Evolutionary conservation across 805 yeast species (phyloP).

Genomic region (Zygosaccharomyces siamensis): DNA sequence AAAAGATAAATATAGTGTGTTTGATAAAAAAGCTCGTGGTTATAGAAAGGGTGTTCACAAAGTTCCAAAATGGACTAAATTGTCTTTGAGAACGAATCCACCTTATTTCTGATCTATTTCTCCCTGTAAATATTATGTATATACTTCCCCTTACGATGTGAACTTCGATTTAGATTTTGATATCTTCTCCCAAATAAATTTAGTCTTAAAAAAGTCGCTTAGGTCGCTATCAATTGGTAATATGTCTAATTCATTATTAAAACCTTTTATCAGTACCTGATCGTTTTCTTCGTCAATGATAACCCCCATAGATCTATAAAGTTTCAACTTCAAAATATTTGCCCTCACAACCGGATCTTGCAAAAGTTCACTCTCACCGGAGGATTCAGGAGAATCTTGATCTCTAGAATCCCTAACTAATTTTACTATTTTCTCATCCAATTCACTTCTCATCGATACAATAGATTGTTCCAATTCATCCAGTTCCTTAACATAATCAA

Average conservation of each 20-base stretch:
- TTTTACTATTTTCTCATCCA: constrained; percentile 19
- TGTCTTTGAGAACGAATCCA: constrained; percentile 76
- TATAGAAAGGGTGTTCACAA: constrained; percentile 86
- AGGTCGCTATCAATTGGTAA: constrained; percentile 49
- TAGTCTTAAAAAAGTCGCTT: constrained; percentile 65
- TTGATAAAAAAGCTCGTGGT: constrained; percentile 63
- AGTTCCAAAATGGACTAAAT: constrained; percentile 89
- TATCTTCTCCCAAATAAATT: constrained; percentile 69
- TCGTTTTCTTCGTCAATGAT: constrained; percentile 41
- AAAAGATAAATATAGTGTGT: constrained; percentile 81
- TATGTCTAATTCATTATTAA: constrained; percentile 43
- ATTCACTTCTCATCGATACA: constrained; percentile 17
- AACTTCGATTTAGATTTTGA: neutral
- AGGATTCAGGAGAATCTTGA: constrained; percentile 6
- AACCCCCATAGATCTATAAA: constrained; percentile 59
- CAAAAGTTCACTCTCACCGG: constrained; percentile 12
- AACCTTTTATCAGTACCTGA: constrained; percentile 47
- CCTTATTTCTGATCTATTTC: constrained; percentile 45
- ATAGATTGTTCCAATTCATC: constrained; percentile 23
- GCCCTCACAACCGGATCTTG: constrained; percentile 23
- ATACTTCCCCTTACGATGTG: neutral
- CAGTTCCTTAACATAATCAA: constrained; percentile 24
- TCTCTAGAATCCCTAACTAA: constrained; percentile 12
- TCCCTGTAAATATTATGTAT: constrained; percentile 2
- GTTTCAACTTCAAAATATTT: constrained; percentile 47